phyloP scores from a whole-genome alignment of 2,329 filamentous ascomycete genomes.

The Elsinoe perseae region DNA sequence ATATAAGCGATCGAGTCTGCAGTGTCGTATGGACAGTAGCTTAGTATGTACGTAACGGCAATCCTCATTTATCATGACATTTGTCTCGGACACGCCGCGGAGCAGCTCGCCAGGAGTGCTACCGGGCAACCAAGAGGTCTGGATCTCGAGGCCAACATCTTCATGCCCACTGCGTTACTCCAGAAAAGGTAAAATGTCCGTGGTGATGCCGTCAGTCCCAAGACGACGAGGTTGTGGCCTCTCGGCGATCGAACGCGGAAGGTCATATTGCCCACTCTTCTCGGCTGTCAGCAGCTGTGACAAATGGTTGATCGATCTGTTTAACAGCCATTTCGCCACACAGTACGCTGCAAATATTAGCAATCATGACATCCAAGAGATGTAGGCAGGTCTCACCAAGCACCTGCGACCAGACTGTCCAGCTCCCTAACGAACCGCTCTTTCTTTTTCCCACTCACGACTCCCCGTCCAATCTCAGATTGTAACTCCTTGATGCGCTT shows the following conservation, averaged over 20 bases:
- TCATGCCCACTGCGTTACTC: too few relatives aligned
- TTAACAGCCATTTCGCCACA: constrained; percentile 95
- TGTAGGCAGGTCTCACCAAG: constrained; percentile 56
- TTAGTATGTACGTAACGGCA: neutral
- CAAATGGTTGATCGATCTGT: constrained; percentile 87
- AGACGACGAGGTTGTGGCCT: too few relatives aligned
- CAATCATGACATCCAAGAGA: constrained; percentile 4
- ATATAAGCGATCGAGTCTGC: constrained; percentile 1
- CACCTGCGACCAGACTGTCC: constrained; percentile 81
- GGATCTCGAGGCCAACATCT: too few relatives aligned
- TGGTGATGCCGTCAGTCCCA: too few relatives aligned
- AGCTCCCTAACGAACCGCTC: constrained; percentile 81
- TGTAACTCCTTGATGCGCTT: constrained; percentile 81
- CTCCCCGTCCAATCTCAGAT: constrained; percentile 67
- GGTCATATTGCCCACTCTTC: constrained; percentile 65
- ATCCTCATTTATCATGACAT: neutral
- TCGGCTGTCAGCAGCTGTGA: constrained; percentile 61
- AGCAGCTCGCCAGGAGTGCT: neutral
- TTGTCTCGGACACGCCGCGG: neutral
- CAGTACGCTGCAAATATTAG: constrained; percentile 56
- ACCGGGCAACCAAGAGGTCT: too few relatives aligned
- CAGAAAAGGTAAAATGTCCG: too few relatives aligned
- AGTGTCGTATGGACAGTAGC: neutral
- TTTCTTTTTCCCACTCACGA: constrained; percentile 57
- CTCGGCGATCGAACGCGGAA: neutral